Evolutionary conservation across 169 alveolate species (phyloP).

Genomic region (Plasmodium inui): DNA sequence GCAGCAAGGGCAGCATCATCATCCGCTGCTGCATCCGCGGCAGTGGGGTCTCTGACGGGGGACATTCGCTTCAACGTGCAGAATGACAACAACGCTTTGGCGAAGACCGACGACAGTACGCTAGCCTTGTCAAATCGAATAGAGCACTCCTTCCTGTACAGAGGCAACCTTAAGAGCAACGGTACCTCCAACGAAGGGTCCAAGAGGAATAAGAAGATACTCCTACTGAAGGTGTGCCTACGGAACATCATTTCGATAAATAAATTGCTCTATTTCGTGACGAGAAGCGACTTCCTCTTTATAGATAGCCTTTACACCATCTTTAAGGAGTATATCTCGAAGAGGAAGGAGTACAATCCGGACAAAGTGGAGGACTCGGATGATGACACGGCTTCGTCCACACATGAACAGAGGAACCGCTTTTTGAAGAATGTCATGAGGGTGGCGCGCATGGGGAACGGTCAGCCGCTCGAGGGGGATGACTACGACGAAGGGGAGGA

Average conservation of each 20-base stretch:
- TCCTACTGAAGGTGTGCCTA: constrained; percentile 26
- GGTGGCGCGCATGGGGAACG: not conserved
- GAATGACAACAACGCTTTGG: not conserved
- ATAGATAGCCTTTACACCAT: constrained; percentile 46
- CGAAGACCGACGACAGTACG: not conserved
- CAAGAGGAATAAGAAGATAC: constrained; percentile 21
- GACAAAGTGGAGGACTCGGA: not conserved
- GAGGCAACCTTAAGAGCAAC: not conserved
- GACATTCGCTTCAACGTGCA: not conserved
- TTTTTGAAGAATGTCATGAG: not conserved
- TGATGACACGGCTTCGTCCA: not conserved
- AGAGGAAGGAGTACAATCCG: constrained; percentile 25
- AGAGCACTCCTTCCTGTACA: not conserved
- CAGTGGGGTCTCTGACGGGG: not conserved
- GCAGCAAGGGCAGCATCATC: not conserved
- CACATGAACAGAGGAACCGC: not conserved
- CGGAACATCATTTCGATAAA: constrained; percentile 26
- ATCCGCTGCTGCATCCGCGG: not conserved
- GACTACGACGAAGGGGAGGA: not conserved
- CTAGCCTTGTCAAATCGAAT: not conserved
- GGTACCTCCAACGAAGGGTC: not conserved
- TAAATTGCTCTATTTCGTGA: constrained; percentile 34
- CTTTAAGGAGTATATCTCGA: constrained; percentile 19
- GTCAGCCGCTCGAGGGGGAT: not conserved
- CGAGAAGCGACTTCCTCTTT: constrained; percentile 47